Percentiles rank a stretch among this genome's conserved stretches.
phyloP scores from a whole-genome alignment of 2,329 filamentous ascomycete genomes.

The Sclerotinia subarctica region DNA sequence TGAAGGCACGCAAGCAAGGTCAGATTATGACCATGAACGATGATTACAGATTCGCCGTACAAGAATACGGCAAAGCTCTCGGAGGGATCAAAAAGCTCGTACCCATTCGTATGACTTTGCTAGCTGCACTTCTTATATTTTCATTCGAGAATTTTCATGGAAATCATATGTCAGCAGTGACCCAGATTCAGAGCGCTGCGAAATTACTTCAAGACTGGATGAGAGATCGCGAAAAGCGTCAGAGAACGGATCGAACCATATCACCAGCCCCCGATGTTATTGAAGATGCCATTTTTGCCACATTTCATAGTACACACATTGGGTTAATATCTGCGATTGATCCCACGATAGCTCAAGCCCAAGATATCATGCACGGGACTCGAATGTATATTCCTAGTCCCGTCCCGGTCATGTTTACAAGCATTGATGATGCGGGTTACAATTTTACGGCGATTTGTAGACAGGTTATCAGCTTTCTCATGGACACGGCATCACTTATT shows the following conservation, averaged over 20 bases:
- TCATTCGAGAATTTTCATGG: constrained; percentile 18
- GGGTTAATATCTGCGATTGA: constrained; percentile 4
- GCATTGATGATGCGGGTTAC: neutral
- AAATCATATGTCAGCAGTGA: constrained; percentile 1
- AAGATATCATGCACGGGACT: constrained; percentile 1
- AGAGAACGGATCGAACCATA: neutral
- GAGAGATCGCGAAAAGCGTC: constrained; percentile 12
- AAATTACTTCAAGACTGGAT: constrained; percentile 16
- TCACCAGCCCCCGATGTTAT: constrained; percentile 18
- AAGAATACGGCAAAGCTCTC: constrained; percentile 16
- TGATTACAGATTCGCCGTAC: constrained; percentile 16
- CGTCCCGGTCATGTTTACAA: neutral
- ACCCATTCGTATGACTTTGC: constrained; percentile 11
- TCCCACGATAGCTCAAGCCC: constrained; percentile 8
- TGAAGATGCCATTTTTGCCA: constrained; percentile 12
- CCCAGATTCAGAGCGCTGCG: constrained; percentile 13
- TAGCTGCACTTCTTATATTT: constrained; percentile 13
- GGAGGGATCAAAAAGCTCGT: constrained; percentile 1
- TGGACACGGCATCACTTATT: constrained; percentile 1
- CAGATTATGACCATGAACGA: neutral
- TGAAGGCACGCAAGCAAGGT: constrained; percentile 7
- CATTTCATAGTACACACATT: constrained; percentile 17
- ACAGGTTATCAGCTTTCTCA: constrained; percentile 3
- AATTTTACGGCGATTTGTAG: neutral
- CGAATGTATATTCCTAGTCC: constrained; percentile 14